Evolutionary conservation across 768 basidiomycete genomes (phyloP), one percentile per base, ranked within the genome.

Genomic region (Lactarius tabidus): DNA sequence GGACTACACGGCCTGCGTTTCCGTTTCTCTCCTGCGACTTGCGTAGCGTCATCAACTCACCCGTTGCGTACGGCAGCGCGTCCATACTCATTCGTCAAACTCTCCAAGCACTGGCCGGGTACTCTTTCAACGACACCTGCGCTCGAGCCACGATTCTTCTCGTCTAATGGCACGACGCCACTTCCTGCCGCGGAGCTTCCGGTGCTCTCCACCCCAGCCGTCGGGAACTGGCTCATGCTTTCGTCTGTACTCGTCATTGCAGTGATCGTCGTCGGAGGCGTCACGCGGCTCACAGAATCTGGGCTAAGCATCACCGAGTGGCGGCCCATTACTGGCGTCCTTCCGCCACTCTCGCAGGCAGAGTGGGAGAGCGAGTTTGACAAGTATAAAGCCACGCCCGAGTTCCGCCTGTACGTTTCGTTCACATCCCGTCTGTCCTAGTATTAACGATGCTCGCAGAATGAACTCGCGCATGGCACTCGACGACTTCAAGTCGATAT

Each of bases 281-380:
- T 99, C 65, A 99, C 97, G 2, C 89, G 97, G 51, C 84, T 99
- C 65, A 99, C 97, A 1, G 97, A 99, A 77, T 96, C 94, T 18
- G 97, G 97, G 17, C 79, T 99, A 65, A 95, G 93, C 74, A 99
- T 99, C 75, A 97, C 95, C 28, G 97, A 99, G 81, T 99, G 97
- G 97, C 83, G 84, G 59, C 95, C 96, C 15, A 86, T 98, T 60
- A 89, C 92, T 29, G 97, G 97, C 18, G 79, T 93, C 57, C 73
- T 95, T 20, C 95, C 95, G 20, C 97, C 97, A 0, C 76, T 94
- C 41, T 84, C 85, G 1, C 75, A 80, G 28, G 84, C 79, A 9
- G 85, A 91, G 57, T 99, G 97, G 97, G 79, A 85, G 67, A 79
- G 76, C 29, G 96, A 98, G 73, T 98, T 98, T 74, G 84, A 88